These are phyloP conservation scores for Haplosporangium gracile DNA, from an alignment of 192 early-diverging fungal genomes.

Conservation along the genomic window DNA sequence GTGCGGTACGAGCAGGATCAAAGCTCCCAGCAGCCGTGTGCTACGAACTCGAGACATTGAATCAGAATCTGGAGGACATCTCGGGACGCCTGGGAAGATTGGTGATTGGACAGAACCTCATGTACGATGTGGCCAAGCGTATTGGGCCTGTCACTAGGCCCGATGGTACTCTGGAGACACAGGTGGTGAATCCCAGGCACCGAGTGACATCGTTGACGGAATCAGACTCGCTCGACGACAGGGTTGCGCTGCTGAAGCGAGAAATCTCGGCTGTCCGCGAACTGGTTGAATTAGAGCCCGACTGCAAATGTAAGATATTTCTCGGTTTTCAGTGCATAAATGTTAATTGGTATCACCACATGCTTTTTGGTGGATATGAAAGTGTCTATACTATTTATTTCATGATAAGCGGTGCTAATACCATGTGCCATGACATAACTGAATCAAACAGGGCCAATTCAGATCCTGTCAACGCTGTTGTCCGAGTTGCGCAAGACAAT, in stretches of 20 bases:
- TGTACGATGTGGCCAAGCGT: conserved; percentile 51
- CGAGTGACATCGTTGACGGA: conserved; percentile 36
- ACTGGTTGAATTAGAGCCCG: conserved; percentile 82
- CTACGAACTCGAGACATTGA: conserved; percentile 43
- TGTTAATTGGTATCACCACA: neutral
- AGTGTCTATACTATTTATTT: neutral
- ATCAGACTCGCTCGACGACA: conserved; percentile 39
- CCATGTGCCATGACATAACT: neutral
- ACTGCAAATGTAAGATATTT: conserved; percentile 79
- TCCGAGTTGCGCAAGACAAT: conserved; percentile 33
- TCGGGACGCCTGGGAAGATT: conserved; percentile 29
- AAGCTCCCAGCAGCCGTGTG: conserved; percentile 25
- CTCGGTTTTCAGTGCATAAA: neutral
- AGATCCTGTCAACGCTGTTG: conserved; percentile 35
- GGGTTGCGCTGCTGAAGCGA: conserved; percentile 58
- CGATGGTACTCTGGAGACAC: conserved; percentile 21
- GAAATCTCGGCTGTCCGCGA: conserved; percentile 77
- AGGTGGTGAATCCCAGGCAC: conserved; percentile 9
- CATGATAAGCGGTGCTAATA: neutral
- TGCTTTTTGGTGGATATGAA: neutral
- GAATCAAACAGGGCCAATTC: conserved; percentile 32
- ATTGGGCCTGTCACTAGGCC: conserved; percentile 24
- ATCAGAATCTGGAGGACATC: conserved; percentile 27
- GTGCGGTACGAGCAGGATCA: conserved; percentile 30
- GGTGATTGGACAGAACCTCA: conserved; percentile 40